These are phyloP conservation scores for Camelina hispida DNA, from an alignment of 345 rosid genomes.

Conservation along the genomic window DNA sequence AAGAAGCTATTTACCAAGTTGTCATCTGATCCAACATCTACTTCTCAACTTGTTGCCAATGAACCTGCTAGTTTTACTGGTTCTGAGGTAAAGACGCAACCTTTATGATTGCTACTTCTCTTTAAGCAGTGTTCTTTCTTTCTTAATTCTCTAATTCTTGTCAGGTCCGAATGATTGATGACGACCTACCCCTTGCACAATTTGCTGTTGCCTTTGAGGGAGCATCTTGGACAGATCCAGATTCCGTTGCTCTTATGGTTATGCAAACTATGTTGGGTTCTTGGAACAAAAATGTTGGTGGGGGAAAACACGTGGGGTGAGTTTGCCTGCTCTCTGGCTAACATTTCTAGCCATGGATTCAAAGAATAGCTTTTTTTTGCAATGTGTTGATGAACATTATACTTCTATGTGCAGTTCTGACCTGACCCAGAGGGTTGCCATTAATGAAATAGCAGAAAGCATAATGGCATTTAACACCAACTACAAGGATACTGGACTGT, in stretches of 20 bases:
- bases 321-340: constrained; percentile 24
- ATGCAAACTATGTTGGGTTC: constrained; percentile 99
- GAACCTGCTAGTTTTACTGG: constrained; percentile 94
- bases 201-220: constrained; percentile 97
- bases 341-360: background rate
- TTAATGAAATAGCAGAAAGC: constrained; percentile 93
- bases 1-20: constrained; percentile 80
- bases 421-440: constrained; percentile 82
- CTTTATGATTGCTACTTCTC: background rate
- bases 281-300: constrained; percentile 83
- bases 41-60: constrained; percentile 81
- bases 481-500: constrained; percentile 98
- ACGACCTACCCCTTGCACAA: constrained; percentile 95
- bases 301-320: constrained; percentile 99
- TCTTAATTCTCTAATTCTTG: constrained; percentile 7
- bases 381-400: constrained; percentile 36
- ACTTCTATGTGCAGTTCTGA: constrained; percentile 64
- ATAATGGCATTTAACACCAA: constrained; percentile 99
- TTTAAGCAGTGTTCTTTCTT: constrained; percentile 12
- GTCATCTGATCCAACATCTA: constrained; percentile 82
- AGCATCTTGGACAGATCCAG: constrained; percentile 99
- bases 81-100: constrained; percentile 73
- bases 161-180: constrained; percentile 94
- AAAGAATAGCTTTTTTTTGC: background rate
- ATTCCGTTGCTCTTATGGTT: constrained; percentile 93